A percentile compares a stretch with the other conserved stretches of the same genome.
Conservation (phyloP, 768 basidiomycete genomes). For the Termitomyces sp. region DNA sequence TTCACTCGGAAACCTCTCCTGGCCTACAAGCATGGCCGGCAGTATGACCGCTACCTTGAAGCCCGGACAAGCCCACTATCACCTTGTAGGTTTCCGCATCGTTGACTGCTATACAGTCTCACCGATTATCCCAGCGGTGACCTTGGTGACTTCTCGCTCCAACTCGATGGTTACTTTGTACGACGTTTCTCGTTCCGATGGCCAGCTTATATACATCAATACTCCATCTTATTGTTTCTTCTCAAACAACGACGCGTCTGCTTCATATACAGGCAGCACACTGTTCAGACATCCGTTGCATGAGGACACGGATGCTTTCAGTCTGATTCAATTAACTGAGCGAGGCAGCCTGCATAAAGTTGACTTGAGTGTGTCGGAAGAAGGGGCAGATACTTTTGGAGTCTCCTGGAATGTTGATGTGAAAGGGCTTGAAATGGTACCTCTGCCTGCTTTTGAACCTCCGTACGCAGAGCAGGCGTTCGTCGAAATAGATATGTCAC, state of each 20-base stretch:
- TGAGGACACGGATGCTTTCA: slow-evolving; percentile 17
- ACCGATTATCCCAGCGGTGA: slow-evolving; percentile 33
- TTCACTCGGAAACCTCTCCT: slow-evolving; percentile 52
- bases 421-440: slow-evolving; percentile 24
- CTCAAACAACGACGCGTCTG: slow-evolving; percentile 18
- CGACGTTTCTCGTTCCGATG: slow-evolving; percentile 42
- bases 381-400: slow-evolving; percentile 13
- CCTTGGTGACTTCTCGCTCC: slow-evolving; percentile 53
- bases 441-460: slow-evolving; percentile 30
- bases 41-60: slow-evolving; percentile 53
- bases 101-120: not conserved
- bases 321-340: slow-evolving; percentile 42
- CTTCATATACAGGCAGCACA: slow-evolving; percentile 22
- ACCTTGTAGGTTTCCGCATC: slow-evolving; percentile 22
- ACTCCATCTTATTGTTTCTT: slow-evolving; percentile 40
- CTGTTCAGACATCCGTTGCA: slow-evolving; percentile 27
- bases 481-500: slow-evolving; percentile 41
- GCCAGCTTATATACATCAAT: slow-evolving; percentile 37
- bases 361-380: slow-evolving; percentile 24
- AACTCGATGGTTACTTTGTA: slow-evolving; percentile 60
- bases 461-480: slow-evolving; percentile 39
- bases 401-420: slow-evolving; percentile 37
- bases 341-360: slow-evolving; percentile 40
- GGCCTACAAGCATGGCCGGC: slow-evolving; percentile 54
- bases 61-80: slow-evolving; percentile 30